Evolutionary conservation across 2,329 filamentous ascomycete genomes (phyloP).

Genomic region (Paraphaeosphaeria minitans): DNA sequence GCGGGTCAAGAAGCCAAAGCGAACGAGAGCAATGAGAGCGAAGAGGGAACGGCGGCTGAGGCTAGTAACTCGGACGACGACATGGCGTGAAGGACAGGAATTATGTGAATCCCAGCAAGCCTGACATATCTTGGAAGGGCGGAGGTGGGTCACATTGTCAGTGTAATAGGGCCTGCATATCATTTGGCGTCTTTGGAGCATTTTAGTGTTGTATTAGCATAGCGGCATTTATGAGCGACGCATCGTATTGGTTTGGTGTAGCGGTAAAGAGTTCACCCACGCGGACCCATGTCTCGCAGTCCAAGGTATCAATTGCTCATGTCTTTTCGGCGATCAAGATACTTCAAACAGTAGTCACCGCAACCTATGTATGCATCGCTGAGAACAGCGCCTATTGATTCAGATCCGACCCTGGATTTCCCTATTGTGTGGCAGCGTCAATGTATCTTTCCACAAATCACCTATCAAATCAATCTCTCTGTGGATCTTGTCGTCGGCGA

Average conservation of each 20-base stretch:
- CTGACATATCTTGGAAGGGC: not conserved
- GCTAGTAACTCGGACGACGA: constrained; percentile 6
- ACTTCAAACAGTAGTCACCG: too few species aligned
- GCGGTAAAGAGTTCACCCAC: too few species aligned
- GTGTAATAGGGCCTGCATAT: not conserved
- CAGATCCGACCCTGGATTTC: too few species aligned
- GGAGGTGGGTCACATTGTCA: not conserved
- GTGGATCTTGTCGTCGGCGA: too few species aligned
- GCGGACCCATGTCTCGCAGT: too few species aligned
- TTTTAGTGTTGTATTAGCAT: constrained; percentile 7
- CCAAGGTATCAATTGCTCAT: too few species aligned
- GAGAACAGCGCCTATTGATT: too few species aligned
- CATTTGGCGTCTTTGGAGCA: constrained; percentile 7
- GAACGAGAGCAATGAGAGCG: constrained; percentile 10
- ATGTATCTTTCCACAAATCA: too few species aligned
- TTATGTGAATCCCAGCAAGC: not conserved
- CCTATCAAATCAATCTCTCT: too few species aligned
- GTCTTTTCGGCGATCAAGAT: too few species aligned
- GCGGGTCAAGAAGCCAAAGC: not conserved
- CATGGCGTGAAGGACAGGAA: not conserved
- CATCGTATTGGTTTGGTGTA: not conserved
- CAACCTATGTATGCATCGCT: too few species aligned
- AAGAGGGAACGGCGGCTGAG: constrained; percentile 5
- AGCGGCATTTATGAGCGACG: not conserved
- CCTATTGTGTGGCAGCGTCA: too few species aligned